A percentile compares a stretch with the other conserved stretches of the same genome.
These are phyloP conservation scores for Cryptococcus sp. DNA, from an alignment of 1,284 basidiomycete species.

Conservation along the genomic window DNA sequence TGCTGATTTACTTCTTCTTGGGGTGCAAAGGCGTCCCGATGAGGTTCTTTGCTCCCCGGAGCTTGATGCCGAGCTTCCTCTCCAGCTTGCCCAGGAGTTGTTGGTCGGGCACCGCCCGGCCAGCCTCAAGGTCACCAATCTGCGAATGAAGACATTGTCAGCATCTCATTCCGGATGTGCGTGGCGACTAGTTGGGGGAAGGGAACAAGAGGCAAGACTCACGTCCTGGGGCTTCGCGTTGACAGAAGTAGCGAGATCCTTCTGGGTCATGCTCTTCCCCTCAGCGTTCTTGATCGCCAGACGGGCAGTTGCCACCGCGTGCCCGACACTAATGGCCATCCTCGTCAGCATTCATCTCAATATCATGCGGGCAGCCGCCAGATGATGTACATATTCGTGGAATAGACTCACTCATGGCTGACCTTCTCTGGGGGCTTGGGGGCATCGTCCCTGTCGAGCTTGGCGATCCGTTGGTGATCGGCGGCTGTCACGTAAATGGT, in stretches of 20 bases:
- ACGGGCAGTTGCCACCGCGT: slow-evolving; percentile 82
- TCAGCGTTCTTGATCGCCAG: slow-evolving; percentile 55
- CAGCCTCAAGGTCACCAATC: slow-evolving; percentile 74
- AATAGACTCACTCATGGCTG: slow-evolving; percentile 42
- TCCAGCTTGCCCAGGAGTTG: slow-evolving; percentile 92
- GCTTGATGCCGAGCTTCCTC: slow-evolving; percentile 81
- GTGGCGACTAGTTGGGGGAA: neutral
- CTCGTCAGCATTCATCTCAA: neutral
- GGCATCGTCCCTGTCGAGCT: slow-evolving; percentile 92
- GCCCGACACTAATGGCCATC: slow-evolving; percentile 37
- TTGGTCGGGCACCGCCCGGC: slow-evolving; percentile 84
- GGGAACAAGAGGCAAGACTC: slow-evolving; percentile 16
- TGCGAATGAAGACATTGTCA: slow-evolving; percentile 13
- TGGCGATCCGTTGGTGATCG: slow-evolving; percentile 89
- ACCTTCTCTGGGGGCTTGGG: slow-evolving; percentile 91
- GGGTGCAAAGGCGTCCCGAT: slow-evolving; percentile 49
- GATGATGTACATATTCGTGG: neutral
- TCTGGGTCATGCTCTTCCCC: slow-evolving; percentile 64
- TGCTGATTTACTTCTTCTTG: slow-evolving; percentile 38
- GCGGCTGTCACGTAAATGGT: slow-evolving; percentile 58
- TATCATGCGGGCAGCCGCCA: neutral
- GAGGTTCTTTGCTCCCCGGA: slow-evolving; percentile 63
- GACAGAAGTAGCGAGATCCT: slow-evolving; percentile 75
- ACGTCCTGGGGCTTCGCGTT: slow-evolving; percentile 51
- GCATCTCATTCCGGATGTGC: neutral